Evolutionary conservation across 352 stramenopile genomes (phyloP).

Genomic region (Phytophthora tubulina): DNA sequence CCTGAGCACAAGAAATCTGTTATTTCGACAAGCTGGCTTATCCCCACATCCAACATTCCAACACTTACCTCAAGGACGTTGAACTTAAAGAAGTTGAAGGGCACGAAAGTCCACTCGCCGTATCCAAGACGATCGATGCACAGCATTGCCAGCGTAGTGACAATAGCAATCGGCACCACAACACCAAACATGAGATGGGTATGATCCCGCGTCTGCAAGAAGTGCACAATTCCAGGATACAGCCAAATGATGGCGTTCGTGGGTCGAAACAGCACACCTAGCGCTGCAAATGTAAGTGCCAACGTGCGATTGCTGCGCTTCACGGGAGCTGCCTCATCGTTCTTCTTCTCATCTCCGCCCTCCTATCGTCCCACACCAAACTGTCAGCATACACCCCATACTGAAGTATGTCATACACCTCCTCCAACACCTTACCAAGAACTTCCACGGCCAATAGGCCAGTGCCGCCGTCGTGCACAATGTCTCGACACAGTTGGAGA

Average conservation of each 20-base stretch:
- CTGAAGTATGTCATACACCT: neutral
- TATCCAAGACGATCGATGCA: slow-evolving; percentile 83
- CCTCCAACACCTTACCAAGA: slow-evolving; percentile 47
- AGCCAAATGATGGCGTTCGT: slow-evolving; percentile 85
- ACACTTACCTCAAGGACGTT: slow-evolving; percentile 82
- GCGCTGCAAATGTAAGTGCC: slow-evolving; percentile 64
- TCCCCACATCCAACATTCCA: neutral
- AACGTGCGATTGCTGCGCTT: slow-evolving; percentile 49
- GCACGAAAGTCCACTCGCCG: slow-evolving; percentile 86
- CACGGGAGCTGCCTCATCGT: slow-evolving; percentile 26
- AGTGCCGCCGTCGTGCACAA: slow-evolving; percentile 81
- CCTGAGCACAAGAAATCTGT: slow-evolving; percentile 37
- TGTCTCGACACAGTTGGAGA: slow-evolving; percentile 89
- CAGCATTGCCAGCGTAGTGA: slow-evolving; percentile 67
- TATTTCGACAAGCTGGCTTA: neutral
- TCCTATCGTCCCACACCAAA: slow-evolving; percentile 26
- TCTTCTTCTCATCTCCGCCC: slow-evolving; percentile 48
- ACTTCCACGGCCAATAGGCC: slow-evolving; percentile 82
- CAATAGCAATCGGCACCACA: slow-evolving; percentile 69
- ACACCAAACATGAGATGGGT: slow-evolving; percentile 49
- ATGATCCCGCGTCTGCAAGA: slow-evolving; percentile 58
- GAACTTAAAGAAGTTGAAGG: slow-evolving; percentile 89
- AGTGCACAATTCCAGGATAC: slow-evolving; percentile 67
- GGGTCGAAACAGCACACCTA: slow-evolving; percentile 85
- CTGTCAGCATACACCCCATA: slow-evolving; percentile 4